Evolutionary conservation across 345 rosid species (phyloP), one percentile per base, ranked within the genome.

Genomic region (Populus pruinosa): DNA sequence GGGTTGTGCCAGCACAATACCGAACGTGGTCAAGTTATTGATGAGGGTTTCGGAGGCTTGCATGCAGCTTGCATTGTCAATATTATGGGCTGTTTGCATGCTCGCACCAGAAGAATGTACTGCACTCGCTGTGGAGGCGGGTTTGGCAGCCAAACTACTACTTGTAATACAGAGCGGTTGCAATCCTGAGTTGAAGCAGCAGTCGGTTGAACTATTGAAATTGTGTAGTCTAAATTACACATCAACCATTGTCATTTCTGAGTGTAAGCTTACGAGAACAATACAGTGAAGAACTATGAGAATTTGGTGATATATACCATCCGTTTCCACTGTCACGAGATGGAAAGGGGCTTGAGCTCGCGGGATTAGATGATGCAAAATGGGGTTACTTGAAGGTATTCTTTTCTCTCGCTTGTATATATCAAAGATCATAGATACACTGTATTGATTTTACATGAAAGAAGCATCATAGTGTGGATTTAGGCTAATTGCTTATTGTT

Each of bases 151-250:
- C 12, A 82, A 82, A 73, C 74, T 82, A 14, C 79, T 82, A 36
- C 82, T 82, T 11, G 85, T 82, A 33, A 82, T 82, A 39, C 85
- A 82, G 70, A 82, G 85, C 43, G 76, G 79, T 74, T 82, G 71
- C 69, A 71, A 71, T 56, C 69, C 79, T 36, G 59, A 16, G n/a
- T 36, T 82, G 69, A 82, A 82, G 77, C 85, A 82, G 73, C 70
- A 36, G 20, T 64, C 85, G n/a, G 77, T 78, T 25, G 85, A 82
- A 73, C 82, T 82, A 13, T 75, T 82, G 73, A 82, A 82, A 71
- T 31, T 82, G n/a, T 82, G 85, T 61, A 82, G 85, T 75, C 63
- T 75, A 25, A 82, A 82, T 78, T 75, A 75, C 47, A 43, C 85
- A 14, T 76, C 79, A 23, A 67, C 85, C 6, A 66, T 74, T 64